Evolutionary conservation across 108 stramenopile genomes (phyloP).

Genomic region (Cylindrotheca fusiformis): DNA sequence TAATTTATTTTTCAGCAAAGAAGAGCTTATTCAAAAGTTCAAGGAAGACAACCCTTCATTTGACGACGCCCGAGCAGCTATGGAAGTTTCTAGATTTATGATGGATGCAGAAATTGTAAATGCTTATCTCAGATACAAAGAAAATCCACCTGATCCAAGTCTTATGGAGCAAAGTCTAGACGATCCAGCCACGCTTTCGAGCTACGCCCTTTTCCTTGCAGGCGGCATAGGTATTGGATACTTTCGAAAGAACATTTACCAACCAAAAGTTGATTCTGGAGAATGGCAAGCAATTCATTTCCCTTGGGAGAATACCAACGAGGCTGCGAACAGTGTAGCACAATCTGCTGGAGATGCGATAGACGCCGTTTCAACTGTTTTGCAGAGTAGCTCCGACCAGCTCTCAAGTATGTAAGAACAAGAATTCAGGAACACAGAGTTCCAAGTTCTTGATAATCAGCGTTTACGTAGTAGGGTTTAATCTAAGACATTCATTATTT

Average conservation of each 20-base stretch:
- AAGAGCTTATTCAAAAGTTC: conserved; percentile 66
- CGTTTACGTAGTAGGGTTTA: too few species aligned
- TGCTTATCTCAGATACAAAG: conserved; percentile 56
- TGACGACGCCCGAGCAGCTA: conserved; percentile 29
- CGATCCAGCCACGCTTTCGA: conserved; percentile 13
- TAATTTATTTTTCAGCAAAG: conserved; percentile 40
- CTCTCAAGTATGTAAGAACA: too few species aligned
- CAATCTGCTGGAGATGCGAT: not conserved
- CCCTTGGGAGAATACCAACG: conserved; percentile 4
- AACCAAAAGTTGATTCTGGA: conserved; percentile 36
- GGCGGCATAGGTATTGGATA: conserved; percentile 26
- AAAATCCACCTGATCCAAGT: conserved; percentile 39
- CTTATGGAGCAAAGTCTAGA: conserved; percentile 8
- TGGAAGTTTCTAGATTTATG: conserved; percentile 71
- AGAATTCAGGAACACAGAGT: too few species aligned
- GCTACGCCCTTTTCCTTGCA: conserved; percentile 32
- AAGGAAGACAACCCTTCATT: conserved; percentile 55
- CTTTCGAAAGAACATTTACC: conserved; percentile 23
- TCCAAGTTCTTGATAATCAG: too few species aligned
- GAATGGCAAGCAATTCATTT: conserved; percentile 39
- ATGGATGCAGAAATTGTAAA: conserved; percentile 82
- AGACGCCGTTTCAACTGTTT: too few species aligned
- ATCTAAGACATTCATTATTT: too few species aligned
- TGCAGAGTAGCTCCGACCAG: too few species aligned
- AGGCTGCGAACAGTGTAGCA: conserved; percentile 9